These are phyloP conservation scores for Darksidea phi DNA, from an alignment of 495 filamentous ascomycete species.

Conservation along the genomic window DNA sequence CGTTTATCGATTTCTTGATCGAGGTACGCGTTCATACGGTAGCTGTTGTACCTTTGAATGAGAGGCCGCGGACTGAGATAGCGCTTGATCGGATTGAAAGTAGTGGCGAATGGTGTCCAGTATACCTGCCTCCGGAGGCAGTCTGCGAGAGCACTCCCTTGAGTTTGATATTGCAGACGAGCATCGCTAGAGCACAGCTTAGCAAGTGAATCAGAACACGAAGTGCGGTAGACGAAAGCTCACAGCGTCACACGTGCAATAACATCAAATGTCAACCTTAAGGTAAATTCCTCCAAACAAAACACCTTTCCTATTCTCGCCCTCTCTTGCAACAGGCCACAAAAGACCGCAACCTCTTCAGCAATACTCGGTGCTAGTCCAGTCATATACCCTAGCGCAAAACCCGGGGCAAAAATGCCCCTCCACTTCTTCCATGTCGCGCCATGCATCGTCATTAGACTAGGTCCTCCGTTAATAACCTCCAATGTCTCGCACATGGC, in stretches of 20 bases:
- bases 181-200: conserved; percentile 20
- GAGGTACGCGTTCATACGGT: conserved; percentile 33
- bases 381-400: conserved; percentile 38
- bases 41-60: conserved; percentile 36
- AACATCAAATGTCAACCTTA: conserved; percentile 41
- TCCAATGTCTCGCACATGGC: conserved; percentile 30
- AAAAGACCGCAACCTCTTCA: conserved; percentile 40
- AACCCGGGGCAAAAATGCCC: conserved; percentile 44
- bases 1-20: conserved; percentile 33
- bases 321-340: conserved; percentile 25
- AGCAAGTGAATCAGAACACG: not conserved
- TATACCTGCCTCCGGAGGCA: conserved; percentile 34
- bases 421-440: conserved; percentile 41
- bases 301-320: conserved; percentile 37
- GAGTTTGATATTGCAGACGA: conserved; percentile 33
- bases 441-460: conserved; percentile 41
- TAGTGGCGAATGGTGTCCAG: conserved; percentile 36
- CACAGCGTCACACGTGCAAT: conserved; percentile 33
- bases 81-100: conserved; percentile 36
- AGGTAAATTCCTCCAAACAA: conserved; percentile 37
- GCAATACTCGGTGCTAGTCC: conserved; percentile 40
- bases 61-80: conserved; percentile 38
- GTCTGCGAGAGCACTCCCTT: conserved; percentile 32
- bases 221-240: not conserved
- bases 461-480: conserved; percentile 37